phyloP scores from a whole-genome alignment of 441 rosid genomes.

The Mallotus repandus region DNA sequence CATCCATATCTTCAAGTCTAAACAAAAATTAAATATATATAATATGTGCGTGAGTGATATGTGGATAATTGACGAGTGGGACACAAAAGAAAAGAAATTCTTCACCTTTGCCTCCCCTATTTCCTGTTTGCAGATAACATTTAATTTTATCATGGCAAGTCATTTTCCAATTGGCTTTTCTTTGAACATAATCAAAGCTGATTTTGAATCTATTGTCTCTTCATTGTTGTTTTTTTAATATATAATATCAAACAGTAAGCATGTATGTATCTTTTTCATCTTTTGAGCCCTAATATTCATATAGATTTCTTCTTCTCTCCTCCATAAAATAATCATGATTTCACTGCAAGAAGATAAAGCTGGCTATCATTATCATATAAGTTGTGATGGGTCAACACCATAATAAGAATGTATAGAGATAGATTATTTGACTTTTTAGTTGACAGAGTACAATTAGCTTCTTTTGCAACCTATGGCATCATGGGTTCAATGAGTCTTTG shows the following conservation, averaged over 20 bases:
- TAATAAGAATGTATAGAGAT: background rate
- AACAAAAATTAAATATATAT: too few relatives aligned
- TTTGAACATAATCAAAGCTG: slow-evolving; percentile 32
- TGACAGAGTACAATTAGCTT: background rate
- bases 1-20: background rate
- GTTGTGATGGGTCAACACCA: background rate
- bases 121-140: too few relatives aligned
- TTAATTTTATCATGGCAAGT: slow-evolving; percentile 16
- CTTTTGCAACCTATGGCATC: background rate
- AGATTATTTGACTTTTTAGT: slow-evolving; percentile 6
- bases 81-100: background rate
- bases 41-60: background rate
- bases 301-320: background rate
- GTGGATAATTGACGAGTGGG: slow-evolving; percentile 12
- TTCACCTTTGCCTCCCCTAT: background rate
- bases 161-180: slow-evolving; percentile 23
- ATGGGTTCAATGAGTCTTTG: slow-evolving; percentile 6
- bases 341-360: background rate
- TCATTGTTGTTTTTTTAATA: background rate
- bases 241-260: background rate
- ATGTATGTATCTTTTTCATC: background rate
- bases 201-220: slow-evolving; percentile 17
- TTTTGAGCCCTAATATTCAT: background rate
- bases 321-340: background rate
- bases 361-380: background rate